phyloP scores from a whole-genome alignment of 768 basidiomycete species.

The Psilocybe subaeruginosa region DNA sequence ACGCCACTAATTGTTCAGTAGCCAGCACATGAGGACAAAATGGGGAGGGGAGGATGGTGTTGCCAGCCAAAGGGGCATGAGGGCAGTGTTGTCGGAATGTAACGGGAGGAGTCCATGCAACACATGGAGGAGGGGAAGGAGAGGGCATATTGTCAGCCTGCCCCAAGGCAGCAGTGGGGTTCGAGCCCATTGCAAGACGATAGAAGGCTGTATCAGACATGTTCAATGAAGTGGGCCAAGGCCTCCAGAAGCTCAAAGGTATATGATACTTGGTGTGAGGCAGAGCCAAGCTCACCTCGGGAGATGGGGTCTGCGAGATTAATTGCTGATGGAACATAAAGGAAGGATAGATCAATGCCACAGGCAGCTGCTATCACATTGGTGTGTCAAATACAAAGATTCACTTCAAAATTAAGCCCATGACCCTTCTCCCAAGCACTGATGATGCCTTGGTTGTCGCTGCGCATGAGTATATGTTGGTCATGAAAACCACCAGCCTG shows the following conservation, averaged over 20 bases:
- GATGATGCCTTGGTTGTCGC: conserved; percentile 39
- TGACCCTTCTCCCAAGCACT: conserved; percentile 25
- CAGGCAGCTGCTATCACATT: neutral
- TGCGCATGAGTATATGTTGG: conserved; percentile 26
- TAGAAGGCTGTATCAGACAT: conserved; percentile 4
- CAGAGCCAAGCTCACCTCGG: neutral
- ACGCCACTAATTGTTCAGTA: neutral
- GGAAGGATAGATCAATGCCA: neutral
- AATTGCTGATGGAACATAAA: conserved; percentile 9
- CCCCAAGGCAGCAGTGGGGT: too few relatives aligned
- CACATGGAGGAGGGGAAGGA: too few relatives aligned
- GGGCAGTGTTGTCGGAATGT: neutral
- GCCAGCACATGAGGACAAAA: conserved; percentile 9
- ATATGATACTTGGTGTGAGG: neutral
- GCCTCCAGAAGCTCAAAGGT: neutral
- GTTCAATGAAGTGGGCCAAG: neutral
- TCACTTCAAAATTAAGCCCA: conserved; percentile 18
- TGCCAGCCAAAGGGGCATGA: neutral
- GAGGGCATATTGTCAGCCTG: too few relatives aligned
- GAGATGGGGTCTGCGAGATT: conserved; percentile 16
- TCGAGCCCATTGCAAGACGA: neutral
- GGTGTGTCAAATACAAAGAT: conserved; percentile 11
- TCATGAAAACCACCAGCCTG: neutral
- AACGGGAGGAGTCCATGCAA: too few relatives aligned
- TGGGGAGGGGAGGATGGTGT: neutral